phyloP scores from a whole-genome alignment of 1,284 basidiomycete species.

The Ustilago sp. region DNA sequence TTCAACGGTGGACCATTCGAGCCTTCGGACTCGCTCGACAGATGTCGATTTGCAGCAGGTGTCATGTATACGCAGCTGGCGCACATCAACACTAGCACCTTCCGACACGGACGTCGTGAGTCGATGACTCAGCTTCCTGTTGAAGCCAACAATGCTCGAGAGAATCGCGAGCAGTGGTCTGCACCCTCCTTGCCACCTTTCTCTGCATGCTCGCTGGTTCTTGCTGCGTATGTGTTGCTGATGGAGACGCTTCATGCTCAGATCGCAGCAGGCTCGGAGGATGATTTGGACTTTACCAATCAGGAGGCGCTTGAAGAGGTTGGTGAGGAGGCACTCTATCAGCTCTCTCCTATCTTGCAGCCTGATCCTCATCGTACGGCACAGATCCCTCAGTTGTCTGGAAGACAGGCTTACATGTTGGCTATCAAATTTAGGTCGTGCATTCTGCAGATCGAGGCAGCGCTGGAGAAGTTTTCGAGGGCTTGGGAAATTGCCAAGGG shows the following conservation, averaged over 20 bases:
- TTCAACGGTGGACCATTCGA: slow-evolving; percentile 61
- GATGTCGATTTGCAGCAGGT: slow-evolving; percentile 55
- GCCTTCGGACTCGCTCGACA: slow-evolving; percentile 49
- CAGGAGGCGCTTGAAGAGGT: slow-evolving; percentile 25
- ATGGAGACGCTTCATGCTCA: slow-evolving; percentile 61
- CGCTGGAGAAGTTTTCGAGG: slow-evolving; percentile 42
- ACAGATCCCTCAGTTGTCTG: slow-evolving; percentile 24
- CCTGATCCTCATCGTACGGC: slow-evolving; percentile 33
- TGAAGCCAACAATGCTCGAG: slow-evolving; percentile 24
- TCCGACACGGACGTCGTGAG: slow-evolving; percentile 44
- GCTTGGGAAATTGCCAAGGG: slow-evolving; percentile 53
- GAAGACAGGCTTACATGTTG: slow-evolving; percentile 33
- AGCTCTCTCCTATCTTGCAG: slow-evolving; percentile 39
- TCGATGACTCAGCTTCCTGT: slow-evolving; percentile 35
- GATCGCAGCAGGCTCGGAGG: slow-evolving; percentile 39
- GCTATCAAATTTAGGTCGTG: slow-evolving; percentile 37
- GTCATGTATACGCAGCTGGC: slow-evolving; percentile 52
- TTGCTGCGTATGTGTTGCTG: slow-evolving; percentile 57
- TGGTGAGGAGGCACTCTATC: slow-evolving; percentile 20
- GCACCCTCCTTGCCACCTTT: slow-evolving; percentile 57
- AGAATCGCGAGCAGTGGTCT: slow-evolving; percentile 47
- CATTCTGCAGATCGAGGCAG: slow-evolving; percentile 48
- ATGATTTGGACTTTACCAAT: slow-evolving; percentile 35
- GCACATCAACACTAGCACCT: slow-evolving; percentile 46
- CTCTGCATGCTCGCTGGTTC: slow-evolving; percentile 59